These are phyloP conservation scores for Dictyostelium purpureum DNA, from an alignment of 78 protist species.

Conservation along the genomic window DNA sequence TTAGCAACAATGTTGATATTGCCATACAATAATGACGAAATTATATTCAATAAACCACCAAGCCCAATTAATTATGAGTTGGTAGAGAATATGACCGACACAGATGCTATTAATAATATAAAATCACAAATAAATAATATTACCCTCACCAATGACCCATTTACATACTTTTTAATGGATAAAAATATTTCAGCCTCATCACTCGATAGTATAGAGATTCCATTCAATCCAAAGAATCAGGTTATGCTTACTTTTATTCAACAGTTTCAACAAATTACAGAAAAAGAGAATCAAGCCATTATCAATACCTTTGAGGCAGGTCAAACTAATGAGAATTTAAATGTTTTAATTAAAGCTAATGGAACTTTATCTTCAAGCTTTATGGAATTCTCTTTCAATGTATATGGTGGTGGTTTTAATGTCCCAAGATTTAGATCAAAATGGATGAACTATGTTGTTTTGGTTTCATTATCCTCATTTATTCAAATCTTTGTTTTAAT, in stretches of 20 bases:
- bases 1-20: conserved; percentile 13
- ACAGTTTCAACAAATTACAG: not conserved
- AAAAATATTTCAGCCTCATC: not conserved
- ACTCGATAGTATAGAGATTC: too few species aligned
- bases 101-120: not conserved
- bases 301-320: not conserved
- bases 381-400: not conserved
- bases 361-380: not conserved
- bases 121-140: conserved; percentile 8
- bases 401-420: not conserved
- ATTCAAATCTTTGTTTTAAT: conserved; percentile 59
- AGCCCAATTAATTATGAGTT: not conserved
- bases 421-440: conserved; percentile 1
- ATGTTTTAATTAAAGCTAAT: not conserved
- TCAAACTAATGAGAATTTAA: not conserved
- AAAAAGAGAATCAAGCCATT: not conserved
- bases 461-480: conserved; percentile 57
- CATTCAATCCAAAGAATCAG: too few species aligned
- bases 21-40: not conserved
- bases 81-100: not conserved
- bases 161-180: not conserved
- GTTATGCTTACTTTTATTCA: not conserved
- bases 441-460: conserved; percentile 41
- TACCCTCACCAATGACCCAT: not conserved
- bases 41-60: not conserved